Percentiles rank a stretch among this genome's conserved stretches.
Conservation (phyloP, 139 green algal species). For the Chlamydomonas eustigma region DNA sequence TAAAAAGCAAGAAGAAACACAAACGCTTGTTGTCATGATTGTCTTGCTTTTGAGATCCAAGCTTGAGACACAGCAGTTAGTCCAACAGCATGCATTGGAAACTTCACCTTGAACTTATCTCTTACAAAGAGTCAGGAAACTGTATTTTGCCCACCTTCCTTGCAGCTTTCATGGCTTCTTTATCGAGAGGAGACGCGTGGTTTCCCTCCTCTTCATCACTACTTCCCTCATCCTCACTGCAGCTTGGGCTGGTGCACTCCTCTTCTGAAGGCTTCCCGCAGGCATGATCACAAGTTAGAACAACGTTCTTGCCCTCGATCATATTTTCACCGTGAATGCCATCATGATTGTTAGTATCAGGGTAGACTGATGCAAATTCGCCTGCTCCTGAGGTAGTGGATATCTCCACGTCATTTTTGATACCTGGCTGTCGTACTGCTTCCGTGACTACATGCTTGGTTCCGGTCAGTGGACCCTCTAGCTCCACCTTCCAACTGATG, state of each 20-base stretch:
- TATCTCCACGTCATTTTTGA: background rate
- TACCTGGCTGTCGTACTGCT: background rate
- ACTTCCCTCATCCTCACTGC: slow-evolving; percentile 28
- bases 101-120: background rate
- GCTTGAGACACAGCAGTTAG: background rate
- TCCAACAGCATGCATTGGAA: background rate
- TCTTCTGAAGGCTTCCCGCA: background rate
- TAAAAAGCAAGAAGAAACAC: background rate
- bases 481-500: background rate
- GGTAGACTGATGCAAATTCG: background rate
- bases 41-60: background rate
- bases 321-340: background rate
- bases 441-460: background rate
- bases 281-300: background rate
- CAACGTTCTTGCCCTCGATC: background rate
- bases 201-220: slow-evolving; percentile 8
- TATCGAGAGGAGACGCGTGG: too few relatives aligned
- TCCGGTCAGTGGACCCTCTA: background rate
- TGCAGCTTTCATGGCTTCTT: slow-evolving; percentile 45
- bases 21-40: background rate
- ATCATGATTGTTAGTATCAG: background rate
- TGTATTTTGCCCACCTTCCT: slow-evolving; percentile 41
- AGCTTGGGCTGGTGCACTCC: slow-evolving; percentile 18
- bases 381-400: background rate
- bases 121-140: background rate